phyloP scores from a whole-genome alignment of 257 asterid genomes.

The Nicotiana tomentosiformis region DNA sequence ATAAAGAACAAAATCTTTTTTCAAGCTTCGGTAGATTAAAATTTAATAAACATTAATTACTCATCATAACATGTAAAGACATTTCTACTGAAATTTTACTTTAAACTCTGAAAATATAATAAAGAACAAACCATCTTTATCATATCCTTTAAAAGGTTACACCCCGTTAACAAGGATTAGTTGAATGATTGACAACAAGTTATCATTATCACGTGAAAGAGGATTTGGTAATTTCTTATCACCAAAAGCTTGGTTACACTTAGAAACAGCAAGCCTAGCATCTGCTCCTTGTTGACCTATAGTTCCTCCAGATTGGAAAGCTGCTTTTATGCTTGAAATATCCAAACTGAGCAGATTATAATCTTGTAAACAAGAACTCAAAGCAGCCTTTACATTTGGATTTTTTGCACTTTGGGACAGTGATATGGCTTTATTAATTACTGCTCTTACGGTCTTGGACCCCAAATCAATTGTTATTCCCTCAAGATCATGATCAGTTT shows the following conservation, averaged over 20 bases:
- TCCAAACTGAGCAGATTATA: neutral
- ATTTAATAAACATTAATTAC: too few relatives aligned
- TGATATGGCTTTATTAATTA: neutral
- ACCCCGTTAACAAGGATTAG: neutral
- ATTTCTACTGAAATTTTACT: neutral
- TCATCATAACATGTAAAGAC: too few relatives aligned
- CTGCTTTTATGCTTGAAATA: neutral
- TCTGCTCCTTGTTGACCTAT: neutral
- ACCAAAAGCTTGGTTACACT: neutral
- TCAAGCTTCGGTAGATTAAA: too few relatives aligned
- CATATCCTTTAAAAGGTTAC: neutral
- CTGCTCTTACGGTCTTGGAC: neutral
- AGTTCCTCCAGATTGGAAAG: neutral
- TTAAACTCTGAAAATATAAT: neutral
- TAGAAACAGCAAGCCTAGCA: neutral
- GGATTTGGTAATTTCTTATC: neutral
- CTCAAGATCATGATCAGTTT: neutral
- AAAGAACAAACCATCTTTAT: neutral
- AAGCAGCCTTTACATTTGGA: neutral
- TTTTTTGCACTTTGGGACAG: neutral
- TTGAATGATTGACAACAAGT: neutral
- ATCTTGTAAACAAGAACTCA: neutral
- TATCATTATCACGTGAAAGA: neutral
- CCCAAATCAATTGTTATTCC: neutral
- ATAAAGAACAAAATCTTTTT: too few relatives aligned